phyloP scores from a whole-genome alignment of 768 basidiomycete species.

The Amanita inopinata region DNA sequence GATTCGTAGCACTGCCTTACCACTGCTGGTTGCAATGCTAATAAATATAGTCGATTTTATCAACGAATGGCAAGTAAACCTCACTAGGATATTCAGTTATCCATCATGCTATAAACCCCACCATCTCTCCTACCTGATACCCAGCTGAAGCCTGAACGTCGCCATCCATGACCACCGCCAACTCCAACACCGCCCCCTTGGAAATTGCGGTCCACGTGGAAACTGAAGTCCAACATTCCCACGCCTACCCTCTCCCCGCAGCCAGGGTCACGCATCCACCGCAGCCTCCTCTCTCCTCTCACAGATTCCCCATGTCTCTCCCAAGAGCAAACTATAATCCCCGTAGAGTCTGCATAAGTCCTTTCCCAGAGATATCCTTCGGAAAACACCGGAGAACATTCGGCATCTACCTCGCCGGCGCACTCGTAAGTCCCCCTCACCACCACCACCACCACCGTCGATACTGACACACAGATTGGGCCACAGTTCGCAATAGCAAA shows the following conservation, averaged over 20 bases:
- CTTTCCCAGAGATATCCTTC: constrained; percentile 68
- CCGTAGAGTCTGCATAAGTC: constrained; percentile 78
- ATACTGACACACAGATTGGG: background rate
- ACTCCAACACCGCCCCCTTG: background rate
- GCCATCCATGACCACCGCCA: background rate
- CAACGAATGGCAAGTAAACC: too few species aligned
- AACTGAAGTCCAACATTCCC: constrained; percentile 21
- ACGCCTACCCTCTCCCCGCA: constrained; percentile 14
- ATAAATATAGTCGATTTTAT: too few species aligned
- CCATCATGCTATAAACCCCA: too few species aligned
- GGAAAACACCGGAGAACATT: constrained; percentile 73
- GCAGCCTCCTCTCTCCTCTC: background rate
- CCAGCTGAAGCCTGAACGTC: background rate
- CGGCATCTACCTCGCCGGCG: constrained; percentile 88
- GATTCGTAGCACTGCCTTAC: too few species aligned
- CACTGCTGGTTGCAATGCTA: too few species aligned
- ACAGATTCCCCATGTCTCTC: constrained; percentile 37
- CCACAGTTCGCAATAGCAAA: constrained; percentile 79
- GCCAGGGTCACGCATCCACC: constrained; percentile 2
- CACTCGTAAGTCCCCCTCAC: constrained; percentile 52
- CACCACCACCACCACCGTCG: constrained; percentile 20
- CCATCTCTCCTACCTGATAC: background rate
- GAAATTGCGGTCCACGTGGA: constrained; percentile 19
- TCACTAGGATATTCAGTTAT: too few species aligned
- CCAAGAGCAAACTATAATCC: constrained; percentile 78